phyloP scores from a whole-genome alignment of 148 eudicot species.

The Cornus florida region DNA sequence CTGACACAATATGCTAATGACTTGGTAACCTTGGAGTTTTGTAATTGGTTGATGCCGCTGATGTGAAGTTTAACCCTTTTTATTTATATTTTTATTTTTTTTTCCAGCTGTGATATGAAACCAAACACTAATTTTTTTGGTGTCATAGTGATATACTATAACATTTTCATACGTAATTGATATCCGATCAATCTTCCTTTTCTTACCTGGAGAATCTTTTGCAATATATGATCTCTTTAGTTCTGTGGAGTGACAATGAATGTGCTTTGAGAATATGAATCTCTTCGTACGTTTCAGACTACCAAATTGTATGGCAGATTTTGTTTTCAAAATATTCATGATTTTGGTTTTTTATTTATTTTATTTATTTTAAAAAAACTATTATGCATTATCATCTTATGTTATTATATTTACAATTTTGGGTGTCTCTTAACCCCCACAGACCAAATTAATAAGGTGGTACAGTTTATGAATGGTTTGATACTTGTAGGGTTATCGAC shows the following conservation, averaged over 20 bases:
- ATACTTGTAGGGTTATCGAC: slow-evolving; percentile 44
- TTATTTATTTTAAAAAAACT: no score
- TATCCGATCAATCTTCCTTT: background rate
- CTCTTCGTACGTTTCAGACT: no score
- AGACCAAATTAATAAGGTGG: background rate
- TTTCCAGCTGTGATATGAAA: background rate
- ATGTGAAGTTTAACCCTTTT: background rate
- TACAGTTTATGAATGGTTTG: slow-evolving; percentile 7
- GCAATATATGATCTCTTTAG: background rate
- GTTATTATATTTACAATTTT: background rate
- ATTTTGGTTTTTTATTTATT: no score
- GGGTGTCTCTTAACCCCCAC: background rate
- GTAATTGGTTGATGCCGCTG: background rate
- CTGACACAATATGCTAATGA: background rate
- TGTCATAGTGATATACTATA: background rate
- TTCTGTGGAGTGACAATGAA: no score
- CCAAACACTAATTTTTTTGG: background rate
- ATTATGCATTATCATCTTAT: no score
- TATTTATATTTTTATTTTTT: no score
- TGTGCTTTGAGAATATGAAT: background rate
- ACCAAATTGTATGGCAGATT: no score
- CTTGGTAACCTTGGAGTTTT: background rate
- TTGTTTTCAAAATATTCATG: no score
- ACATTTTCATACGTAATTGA: background rate
- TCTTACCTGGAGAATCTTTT: background rate